A percentile compares a stretch with the other conserved stretches of the same genome.
These are phyloP conservation scores for Nemania diffusa DNA, from an alignment of 2,329 filamentous ascomycete genomes.

Conservation along the genomic window DNA sequence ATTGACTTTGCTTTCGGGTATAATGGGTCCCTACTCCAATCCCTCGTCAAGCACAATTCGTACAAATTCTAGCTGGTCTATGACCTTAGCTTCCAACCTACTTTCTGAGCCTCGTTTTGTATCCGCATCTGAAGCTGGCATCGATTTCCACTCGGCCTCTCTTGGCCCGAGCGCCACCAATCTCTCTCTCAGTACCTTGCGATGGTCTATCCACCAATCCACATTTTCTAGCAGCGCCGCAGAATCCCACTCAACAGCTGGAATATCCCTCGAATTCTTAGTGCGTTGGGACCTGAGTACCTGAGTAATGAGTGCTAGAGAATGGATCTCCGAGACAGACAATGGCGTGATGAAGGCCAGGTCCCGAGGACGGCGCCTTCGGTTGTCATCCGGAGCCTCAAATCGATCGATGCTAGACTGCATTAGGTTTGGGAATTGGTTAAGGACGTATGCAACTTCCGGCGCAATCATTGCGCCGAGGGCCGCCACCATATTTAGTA, in stretches of 20 bases:
- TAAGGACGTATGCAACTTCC: slow-evolving; percentile 87
- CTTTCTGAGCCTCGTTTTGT: slow-evolving; percentile 64
- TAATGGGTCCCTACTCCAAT: slow-evolving; percentile 51
- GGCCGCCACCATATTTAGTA: slow-evolving; percentile 86
- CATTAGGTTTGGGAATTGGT: slow-evolving; percentile 86
- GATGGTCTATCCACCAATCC: slow-evolving; percentile 80
- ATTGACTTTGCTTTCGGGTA: not conserved
- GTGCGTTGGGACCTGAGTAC: slow-evolving; percentile 75
- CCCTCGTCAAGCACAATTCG: slow-evolving; percentile 65
- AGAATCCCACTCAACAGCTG: slow-evolving; percentile 79
- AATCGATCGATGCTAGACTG: slow-evolving; percentile 77
- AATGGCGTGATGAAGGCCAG: slow-evolving; percentile 73
- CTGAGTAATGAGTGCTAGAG: slow-evolving; percentile 77
- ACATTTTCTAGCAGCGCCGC: slow-evolving; percentile 80
- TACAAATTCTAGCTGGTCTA: slow-evolving; percentile 73
- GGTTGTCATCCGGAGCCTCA: slow-evolving; percentile 67
- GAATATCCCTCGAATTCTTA: slow-evolving; percentile 77
- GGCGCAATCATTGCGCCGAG: slow-evolving; percentile 84
- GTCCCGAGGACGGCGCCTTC: slow-evolving; percentile 61
- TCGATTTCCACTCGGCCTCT: slow-evolving; percentile 71
- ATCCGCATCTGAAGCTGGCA: slow-evolving; percentile 46
- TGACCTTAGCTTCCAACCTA: slow-evolving; percentile 78
- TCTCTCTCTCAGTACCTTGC: slow-evolving; percentile 74
- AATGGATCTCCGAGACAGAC: slow-evolving; percentile 80
- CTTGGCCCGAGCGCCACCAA: slow-evolving; percentile 78